Conservation (phyloP, 768 basidiomycete genomes). For the Hygrocybe coccinea region DNA sequence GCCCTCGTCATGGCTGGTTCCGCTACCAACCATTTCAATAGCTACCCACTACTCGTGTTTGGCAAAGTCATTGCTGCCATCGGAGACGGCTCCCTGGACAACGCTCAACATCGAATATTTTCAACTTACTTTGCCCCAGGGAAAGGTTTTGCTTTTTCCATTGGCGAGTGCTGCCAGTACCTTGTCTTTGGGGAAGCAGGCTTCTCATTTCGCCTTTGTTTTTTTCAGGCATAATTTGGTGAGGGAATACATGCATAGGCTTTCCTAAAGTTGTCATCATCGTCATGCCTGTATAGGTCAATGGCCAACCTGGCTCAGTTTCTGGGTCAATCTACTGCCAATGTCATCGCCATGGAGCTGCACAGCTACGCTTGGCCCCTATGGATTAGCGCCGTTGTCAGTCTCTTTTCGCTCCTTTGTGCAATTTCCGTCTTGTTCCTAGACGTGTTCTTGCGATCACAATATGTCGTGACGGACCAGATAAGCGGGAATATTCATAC, state of each 20-base stretch:
- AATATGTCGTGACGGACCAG: conserved; percentile 35
- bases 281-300: conserved; percentile 19
- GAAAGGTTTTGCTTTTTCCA: conserved; percentile 37
- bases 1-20: conserved; percentile 36
- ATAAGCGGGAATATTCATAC: conserved; percentile 29
- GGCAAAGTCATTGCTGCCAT: conserved; percentile 40
- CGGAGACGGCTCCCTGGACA: conserved; percentile 38
- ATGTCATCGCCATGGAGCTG: conserved; percentile 35
- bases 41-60: conserved; percentile 35
- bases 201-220: background rate
- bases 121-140: conserved; percentile 42
- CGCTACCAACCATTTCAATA: conserved; percentile 36
- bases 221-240: background rate
- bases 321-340: conserved; percentile 38
- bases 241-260: background rate
- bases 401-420: conserved; percentile 35
- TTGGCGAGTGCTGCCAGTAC: conserved; percentile 22
- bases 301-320: conserved; percentile 40
- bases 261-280: background rate
- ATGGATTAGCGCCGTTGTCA: conserved; percentile 39
- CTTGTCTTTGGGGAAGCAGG: background rate
- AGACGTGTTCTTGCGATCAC: conserved; percentile 32
- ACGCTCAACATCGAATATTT: conserved; percentile 42
- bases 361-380: conserved; percentile 39
- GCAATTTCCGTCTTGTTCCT: conserved; percentile 34